Percentiles rank a stretch among this genome's conserved stretches.
These are phyloP conservation scores for Aspergillus sp. DNA, from an alignment of 2,329 filamentous ascomycete genomes.

Conservation along the genomic window DNA sequence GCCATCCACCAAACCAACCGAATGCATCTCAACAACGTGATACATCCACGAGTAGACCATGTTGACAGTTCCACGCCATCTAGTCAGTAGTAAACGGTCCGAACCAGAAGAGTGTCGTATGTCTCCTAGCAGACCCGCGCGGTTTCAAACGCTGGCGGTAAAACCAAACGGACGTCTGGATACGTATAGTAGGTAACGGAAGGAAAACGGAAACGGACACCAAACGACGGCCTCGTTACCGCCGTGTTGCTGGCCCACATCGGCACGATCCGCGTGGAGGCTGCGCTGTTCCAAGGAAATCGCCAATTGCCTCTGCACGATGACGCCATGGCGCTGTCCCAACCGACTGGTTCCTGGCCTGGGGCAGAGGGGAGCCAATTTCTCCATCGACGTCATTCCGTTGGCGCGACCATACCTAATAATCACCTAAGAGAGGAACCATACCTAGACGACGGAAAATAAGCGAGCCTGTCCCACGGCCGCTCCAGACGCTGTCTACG, in stretches of 20 bases:
- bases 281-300: constrained; percentile 2
- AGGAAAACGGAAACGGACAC: not conserved
- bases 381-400: no score
- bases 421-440: no score
- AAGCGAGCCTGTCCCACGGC: no score
- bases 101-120: no score
- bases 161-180: not conserved
- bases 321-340: constrained; percentile 4
- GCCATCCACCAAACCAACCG: no score
- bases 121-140: not conserved
- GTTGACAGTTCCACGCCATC: no score
- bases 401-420: no score
- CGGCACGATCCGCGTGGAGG: constrained; percentile 21
- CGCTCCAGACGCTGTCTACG: no score
- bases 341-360: not conserved
- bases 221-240: constrained; percentile 3
- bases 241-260: constrained; percentile 7
- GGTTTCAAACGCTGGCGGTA: not conserved
- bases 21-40: no score
- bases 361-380: not conserved
- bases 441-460: no score
- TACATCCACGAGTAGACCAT: no score
- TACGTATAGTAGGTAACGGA: not conserved
- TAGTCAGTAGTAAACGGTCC: no score
- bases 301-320: not conserved